Conservation (phyloP, 176 grass and related monocot species). For the Ensete ventricosum region DNA sequence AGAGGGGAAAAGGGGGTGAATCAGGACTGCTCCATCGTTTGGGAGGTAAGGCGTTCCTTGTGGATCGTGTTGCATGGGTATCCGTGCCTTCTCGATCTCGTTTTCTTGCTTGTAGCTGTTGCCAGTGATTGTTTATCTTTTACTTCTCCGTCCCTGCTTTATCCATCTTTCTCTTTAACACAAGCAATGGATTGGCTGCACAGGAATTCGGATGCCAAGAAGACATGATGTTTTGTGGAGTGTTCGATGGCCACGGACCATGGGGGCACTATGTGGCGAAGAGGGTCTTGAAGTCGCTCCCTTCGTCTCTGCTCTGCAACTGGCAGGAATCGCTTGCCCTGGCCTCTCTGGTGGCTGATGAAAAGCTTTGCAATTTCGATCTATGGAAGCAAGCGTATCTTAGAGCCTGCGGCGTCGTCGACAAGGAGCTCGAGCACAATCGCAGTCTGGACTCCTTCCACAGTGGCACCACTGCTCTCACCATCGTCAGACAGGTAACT, state of each 20-base stretch:
- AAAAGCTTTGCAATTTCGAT: conserved; percentile 57
- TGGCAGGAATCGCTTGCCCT: conserved; percentile 69
- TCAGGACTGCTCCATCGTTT: conserved; percentile 89
- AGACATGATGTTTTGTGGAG: conserved; percentile 60
- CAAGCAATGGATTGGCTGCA: not conserved
- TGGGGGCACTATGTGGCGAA: conserved; percentile 98
- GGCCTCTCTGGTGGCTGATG: conserved; percentile 38
- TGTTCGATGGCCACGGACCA: conserved; percentile 85
- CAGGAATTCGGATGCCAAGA: conserved; percentile 86
- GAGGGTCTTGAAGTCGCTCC: conserved; percentile 49
- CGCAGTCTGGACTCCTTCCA: conserved; percentile 53
- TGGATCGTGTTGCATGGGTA: no score
- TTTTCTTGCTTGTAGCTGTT: not conserved
- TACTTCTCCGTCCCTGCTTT: not conserved
- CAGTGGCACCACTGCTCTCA: conserved; percentile 72
- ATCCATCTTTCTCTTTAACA: not conserved
- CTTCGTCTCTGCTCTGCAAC: conserved; percentile 59
- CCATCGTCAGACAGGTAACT: conserved; percentile 56
- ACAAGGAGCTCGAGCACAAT: conserved; percentile 52
- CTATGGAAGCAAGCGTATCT: conserved; percentile 59
- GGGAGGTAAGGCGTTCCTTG: conserved; percentile 33
- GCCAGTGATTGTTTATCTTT: not conserved
- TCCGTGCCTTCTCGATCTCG: not conserved
- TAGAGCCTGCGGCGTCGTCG: conserved; percentile 43
- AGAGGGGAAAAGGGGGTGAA: conserved; percentile 92